These are phyloP conservation scores for Actinidia chinensis DNA, from an alignment of 179 eudicot genomes.

Conservation along the genomic window DNA sequence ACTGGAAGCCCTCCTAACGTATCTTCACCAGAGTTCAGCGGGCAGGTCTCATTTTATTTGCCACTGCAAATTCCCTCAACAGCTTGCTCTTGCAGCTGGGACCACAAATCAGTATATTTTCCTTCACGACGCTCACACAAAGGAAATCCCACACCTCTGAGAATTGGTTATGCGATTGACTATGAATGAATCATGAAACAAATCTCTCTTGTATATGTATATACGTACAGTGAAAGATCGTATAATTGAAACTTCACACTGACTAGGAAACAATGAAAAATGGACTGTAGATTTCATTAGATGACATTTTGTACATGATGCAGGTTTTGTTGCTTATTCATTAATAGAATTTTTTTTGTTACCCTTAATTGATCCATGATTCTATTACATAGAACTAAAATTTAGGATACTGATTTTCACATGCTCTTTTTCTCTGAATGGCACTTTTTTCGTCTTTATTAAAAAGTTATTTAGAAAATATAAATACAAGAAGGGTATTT, in stretches of 20 bases:
- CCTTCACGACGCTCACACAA: constrained; percentile 20
- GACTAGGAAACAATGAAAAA: too few species aligned
- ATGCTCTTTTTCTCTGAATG: too few species aligned
- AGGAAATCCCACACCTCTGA: constrained; percentile 20
- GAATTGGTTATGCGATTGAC: not conserved
- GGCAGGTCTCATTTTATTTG: constrained; percentile 11
- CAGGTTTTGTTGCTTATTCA: too few species aligned
- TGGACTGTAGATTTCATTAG: too few species aligned
- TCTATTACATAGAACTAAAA: too few species aligned
- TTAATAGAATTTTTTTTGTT: too few species aligned
- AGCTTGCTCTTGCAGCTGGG: constrained; percentile 22
- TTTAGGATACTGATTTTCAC: too few species aligned
- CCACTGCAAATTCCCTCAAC: constrained; percentile 16
- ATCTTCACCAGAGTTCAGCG: constrained; percentile 29
- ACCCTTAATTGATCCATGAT: too few species aligned
- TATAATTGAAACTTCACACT: not conserved
- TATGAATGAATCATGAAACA: not conserved
- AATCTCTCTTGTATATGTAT: constrained; percentile 7
- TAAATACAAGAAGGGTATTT: too few species aligned
- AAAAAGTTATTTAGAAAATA: too few species aligned
- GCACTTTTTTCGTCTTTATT: too few species aligned
- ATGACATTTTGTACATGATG: too few species aligned
- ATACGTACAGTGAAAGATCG: not conserved
- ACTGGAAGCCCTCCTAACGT: constrained; percentile 41
- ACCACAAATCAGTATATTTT: constrained; percentile 8